Base-by-base conservation (phyloP, 148 eudicot genomes). In the Cornus kousa region DNA sequence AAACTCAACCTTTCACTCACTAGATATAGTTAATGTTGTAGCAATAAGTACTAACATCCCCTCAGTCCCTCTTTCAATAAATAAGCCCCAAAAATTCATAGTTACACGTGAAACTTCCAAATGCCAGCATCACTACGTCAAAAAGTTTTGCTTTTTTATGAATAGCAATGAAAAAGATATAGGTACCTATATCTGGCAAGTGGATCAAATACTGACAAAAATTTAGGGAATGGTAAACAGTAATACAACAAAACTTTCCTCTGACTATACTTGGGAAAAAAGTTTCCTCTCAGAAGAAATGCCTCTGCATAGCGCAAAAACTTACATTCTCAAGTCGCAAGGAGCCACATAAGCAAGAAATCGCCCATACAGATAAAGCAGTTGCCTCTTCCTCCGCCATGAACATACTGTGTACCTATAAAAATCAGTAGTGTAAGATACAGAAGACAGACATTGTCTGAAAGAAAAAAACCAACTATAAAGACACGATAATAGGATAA, bases 241-340 rank as follows among this genome's bases (percentile, higher is more conserved):
- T 65, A 28, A 37, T 4, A 68, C 37, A 40, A n/a, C 39, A 69
- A 72, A 31, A 19, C 46, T 62, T 46, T 43, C n/a, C 9, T 7
- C 39, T 57, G 33, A 43, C 40, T 37, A 60, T 72, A 35, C 28
- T 28, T 28, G 28, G 28, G 28, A 28, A 28, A 28, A 28, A 65
- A 12, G 50, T 65, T 50, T 46, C 19, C 43, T 39, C 43, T 39
- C 5, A 60, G 40, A 19, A 40, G 14, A 70, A 13, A 50, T 46
- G 12, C 50, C 39, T 74, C 22, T 75, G 50, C 79, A 68, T 75
- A 72, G 74, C 62, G 1, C 22, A 65, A 2, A 77, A 39, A 81
- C 93, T 86, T 84, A 96, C 99, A 90, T 59, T 85, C 86, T 96
- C 98, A 87, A 96, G 94, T 82, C 97, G 88, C 75, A 96, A 80